phyloP scores from a whole-genome alignment of 78 protist species.

The Paratrimastix pyriformis region DNA sequence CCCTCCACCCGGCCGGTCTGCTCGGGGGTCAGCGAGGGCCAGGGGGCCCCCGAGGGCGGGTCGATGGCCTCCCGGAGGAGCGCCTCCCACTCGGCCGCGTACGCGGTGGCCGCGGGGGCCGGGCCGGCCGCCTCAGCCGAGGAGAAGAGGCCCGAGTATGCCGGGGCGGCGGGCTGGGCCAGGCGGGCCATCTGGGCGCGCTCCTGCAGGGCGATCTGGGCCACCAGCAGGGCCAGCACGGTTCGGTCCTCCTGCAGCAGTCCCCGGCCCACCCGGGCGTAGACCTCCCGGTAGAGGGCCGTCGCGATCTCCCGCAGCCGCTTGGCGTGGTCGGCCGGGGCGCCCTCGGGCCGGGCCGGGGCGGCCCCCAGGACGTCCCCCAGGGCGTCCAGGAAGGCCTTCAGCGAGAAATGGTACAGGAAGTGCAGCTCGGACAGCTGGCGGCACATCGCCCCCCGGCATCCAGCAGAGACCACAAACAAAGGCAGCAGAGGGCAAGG shows the following conservation, averaged over 20 bases:
- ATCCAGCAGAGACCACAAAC: too few relatives aligned
- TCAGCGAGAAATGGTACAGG: slow-evolving; percentile 81
- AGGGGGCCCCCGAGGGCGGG: too few relatives aligned
- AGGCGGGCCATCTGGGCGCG: too few relatives aligned
- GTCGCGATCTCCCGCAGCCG: neutral
- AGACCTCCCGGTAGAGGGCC: neutral
- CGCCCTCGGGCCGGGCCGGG: neutral
- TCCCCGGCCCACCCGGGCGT: neutral
- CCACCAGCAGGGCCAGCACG: neutral
- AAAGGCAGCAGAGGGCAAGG: too few relatives aligned
- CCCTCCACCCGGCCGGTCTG: neutral
- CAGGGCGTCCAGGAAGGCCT: slow-evolving; percentile 69
- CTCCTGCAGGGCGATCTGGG: neutral
- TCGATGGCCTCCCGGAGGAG: too few relatives aligned
- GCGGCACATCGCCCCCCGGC: too few relatives aligned
- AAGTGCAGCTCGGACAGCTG: slow-evolving; percentile 57
- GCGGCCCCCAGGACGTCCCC: slow-evolving; percentile 35
- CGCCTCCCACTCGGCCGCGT: too few relatives aligned
- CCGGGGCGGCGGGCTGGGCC: too few relatives aligned
- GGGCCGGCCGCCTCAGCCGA: too few relatives aligned
- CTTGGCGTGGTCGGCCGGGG: neutral
- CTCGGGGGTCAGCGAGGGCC: neutral
- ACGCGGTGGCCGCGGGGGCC: too few relatives aligned
- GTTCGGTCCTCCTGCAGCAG: slow-evolving; percentile 7
- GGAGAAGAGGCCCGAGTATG: too few relatives aligned